Conservation (phyloP, 1,284 basidiomycete species). For the Naganishia sp. region DNA sequence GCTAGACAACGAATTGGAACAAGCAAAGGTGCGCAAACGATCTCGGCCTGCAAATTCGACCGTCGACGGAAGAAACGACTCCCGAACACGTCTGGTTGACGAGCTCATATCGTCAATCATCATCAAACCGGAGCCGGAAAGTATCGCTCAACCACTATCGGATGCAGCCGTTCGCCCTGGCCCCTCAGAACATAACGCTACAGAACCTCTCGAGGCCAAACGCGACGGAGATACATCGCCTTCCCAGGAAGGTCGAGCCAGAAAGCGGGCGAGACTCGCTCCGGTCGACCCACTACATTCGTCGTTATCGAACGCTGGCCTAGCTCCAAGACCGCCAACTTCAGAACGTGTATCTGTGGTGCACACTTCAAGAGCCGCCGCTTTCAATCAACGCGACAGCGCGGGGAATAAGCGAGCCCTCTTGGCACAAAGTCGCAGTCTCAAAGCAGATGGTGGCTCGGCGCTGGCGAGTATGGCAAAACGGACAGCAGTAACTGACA, state of each 20-base stretch:
- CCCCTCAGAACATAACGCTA: no score
- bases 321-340: slow-evolving; percentile 10
- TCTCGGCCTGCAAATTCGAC: neutral
- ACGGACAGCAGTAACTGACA: slow-evolving; percentile 15
- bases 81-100: slow-evolving; percentile 11
- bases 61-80: slow-evolving; percentile 1
- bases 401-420: neutral
- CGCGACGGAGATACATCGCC: slow-evolving; percentile 3
- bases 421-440: slow-evolving; percentile 16
- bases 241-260: neutral
- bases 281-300: slow-evolving; percentile 8
- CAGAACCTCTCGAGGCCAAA: neutral
- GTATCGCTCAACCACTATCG: neutral
- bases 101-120: slow-evolving; percentile 23
- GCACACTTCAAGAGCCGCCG: slow-evolving; percentile 29
- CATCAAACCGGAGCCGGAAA: slow-evolving; percentile 9
- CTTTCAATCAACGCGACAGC: slow-evolving; percentile 18
- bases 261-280: slow-evolving; percentile 21
- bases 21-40: slow-evolving; percentile 31
- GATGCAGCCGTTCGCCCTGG: neutral
- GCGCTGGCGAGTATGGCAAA: slow-evolving; percentile 9
- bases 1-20: slow-evolving; percentile 29
- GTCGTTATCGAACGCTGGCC: slow-evolving; percentile 5
- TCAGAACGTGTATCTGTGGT: slow-evolving; percentile 23
- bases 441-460: neutral